Conservation (phyloP, 345 rosid genomes). For the Bruguiera parviflora region DNA sequence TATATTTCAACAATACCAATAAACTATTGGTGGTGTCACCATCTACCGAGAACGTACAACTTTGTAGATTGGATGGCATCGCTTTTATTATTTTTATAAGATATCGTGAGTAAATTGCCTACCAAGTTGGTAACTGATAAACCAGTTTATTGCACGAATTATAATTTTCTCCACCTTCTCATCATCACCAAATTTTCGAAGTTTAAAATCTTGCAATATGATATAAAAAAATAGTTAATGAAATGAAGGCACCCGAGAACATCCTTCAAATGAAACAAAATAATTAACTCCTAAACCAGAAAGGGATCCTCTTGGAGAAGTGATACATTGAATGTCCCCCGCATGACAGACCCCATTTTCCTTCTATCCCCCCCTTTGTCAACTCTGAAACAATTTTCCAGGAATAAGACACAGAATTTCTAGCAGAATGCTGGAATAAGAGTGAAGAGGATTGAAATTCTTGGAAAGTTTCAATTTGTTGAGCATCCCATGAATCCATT, state of each 20-base stretch:
- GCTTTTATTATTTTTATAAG: neutral
- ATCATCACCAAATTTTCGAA: conserved; percentile 24
- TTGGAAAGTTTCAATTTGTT: neutral
- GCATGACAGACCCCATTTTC: conserved; percentile 9
- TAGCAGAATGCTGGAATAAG: conserved; percentile 12
- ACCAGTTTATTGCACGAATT: conserved; percentile 3
- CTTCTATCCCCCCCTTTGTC: neutral
- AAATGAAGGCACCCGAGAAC: conserved; percentile 8
- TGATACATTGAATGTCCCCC: conserved; percentile 4
- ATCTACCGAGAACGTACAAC: conserved; percentile 5
- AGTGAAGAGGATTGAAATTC: conserved; percentile 8
- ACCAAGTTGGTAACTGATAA: conserved; percentile 14
- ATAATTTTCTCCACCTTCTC: conserved; percentile 25
- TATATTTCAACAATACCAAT: neutral
- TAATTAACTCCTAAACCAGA: conserved; percentile 15
- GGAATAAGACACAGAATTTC: neutral
- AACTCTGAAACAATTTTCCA: neutral
- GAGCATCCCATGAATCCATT: conserved; percentile 28
- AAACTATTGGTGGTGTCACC: conserved; percentile 9
- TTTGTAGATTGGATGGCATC: conserved; percentile 11
- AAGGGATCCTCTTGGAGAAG: conserved; percentile 7
- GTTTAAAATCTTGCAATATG: neutral
- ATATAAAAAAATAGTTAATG: conserved; percentile 7
- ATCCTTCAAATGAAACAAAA: conserved; percentile 18
- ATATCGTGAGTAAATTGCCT: conserved; percentile 2